Percentiles rank a stretch among this genome's conserved stretches.
Evolutionary conservation across 495 filamentous ascomycete genomes (phyloP).

Genomic region (Aspergillus kassunensis): DNA sequence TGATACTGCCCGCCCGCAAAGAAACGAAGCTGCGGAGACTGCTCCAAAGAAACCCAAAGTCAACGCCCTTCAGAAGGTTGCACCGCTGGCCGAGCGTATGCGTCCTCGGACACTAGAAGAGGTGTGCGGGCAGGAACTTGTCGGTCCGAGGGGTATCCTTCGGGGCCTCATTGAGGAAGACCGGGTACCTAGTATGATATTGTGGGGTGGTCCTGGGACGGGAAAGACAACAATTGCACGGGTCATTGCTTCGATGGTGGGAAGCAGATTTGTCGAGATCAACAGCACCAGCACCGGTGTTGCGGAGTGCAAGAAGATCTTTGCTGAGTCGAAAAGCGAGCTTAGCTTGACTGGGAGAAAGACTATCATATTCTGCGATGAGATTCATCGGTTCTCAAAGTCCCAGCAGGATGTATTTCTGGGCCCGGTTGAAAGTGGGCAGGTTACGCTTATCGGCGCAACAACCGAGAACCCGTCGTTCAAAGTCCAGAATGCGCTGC

Average conservation of each 20-base stretch:
- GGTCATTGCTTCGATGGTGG: conserved; percentile 79
- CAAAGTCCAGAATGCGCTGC: conserved; percentile 82
- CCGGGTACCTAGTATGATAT: conserved; percentile 86
- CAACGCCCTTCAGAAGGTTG: conserved; percentile 59
- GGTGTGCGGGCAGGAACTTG: conserved; percentile 86
- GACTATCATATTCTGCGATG: conserved; percentile 97
- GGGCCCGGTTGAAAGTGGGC: conserved; percentile 86
- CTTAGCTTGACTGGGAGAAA: conserved; percentile 75
- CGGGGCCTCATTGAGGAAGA: conserved; percentile 87
- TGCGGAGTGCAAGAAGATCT: conserved; percentile 94
- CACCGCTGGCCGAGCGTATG: conserved; percentile 91
- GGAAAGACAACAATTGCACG: conserved; percentile 96
- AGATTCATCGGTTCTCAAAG: conserved; percentile 93
- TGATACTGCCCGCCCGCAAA: conserved; percentile 15
- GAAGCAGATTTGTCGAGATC: conserved; percentile 88
- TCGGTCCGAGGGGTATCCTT: conserved; percentile 77
- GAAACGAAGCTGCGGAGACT: conserved; percentile 26
- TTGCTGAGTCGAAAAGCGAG: conserved; percentile 79
- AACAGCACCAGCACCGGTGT: conserved; percentile 89
- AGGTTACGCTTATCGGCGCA: conserved; percentile 87
- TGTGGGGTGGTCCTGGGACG: conserved; percentile 90
- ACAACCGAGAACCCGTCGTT: conserved; percentile 98
- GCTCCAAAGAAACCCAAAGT: conserved; percentile 59
- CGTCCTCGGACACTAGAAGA: conserved; percentile 80
- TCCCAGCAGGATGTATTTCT: conserved; percentile 94